phyloP scores from a whole-genome alignment of 208 protist species.

The Zelonia costaricensis region DNA sequence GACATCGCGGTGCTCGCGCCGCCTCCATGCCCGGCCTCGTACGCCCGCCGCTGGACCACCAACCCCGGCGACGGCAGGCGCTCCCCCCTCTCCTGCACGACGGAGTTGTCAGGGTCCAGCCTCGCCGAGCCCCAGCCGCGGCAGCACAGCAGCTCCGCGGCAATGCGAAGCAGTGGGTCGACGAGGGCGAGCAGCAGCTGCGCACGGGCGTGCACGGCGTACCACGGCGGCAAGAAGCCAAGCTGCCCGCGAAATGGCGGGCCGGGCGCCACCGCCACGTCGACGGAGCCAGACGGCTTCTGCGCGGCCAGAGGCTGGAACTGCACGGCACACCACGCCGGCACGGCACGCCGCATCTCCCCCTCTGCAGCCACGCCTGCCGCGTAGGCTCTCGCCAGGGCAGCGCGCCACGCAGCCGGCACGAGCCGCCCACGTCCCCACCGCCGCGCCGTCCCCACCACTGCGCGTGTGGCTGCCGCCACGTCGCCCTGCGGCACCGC shows the following conservation, averaged over 20 bases:
- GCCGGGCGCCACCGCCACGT: not conserved
- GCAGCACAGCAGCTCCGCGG: slow-evolving; percentile 24
- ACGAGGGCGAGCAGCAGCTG: slow-evolving; percentile 42
- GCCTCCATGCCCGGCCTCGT: too few relatives aligned
- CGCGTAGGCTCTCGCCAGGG: too few relatives aligned
- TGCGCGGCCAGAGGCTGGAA: not conserved
- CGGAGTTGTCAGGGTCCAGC: too few relatives aligned
- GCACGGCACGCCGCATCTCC: slow-evolving; percentile 7
- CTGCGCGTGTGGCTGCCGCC: too few relatives aligned
- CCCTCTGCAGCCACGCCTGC: too few relatives aligned
- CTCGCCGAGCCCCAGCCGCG: slow-evolving; percentile 9
- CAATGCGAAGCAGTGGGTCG: slow-evolving; percentile 19
- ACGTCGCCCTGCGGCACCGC: too few relatives aligned
- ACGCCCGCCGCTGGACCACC: too few relatives aligned
- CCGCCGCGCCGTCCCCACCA: too few relatives aligned
- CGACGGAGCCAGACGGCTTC: not conserved
- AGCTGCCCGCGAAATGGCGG: slow-evolving; percentile 4
- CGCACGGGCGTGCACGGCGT: slow-evolving; percentile 34
- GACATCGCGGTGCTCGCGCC: not conserved
- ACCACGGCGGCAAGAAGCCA: slow-evolving; percentile 27
- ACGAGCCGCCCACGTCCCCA: too few relatives aligned
- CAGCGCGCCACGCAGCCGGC: too few relatives aligned
- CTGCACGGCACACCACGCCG: slow-evolving; percentile 14
- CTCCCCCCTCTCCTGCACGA: too few relatives aligned
- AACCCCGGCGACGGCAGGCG: too few relatives aligned